Evolutionary conservation across 2,329 filamentous ascomycete genomes (phyloP).

Genomic region (Penicillium nordicum): DNA sequence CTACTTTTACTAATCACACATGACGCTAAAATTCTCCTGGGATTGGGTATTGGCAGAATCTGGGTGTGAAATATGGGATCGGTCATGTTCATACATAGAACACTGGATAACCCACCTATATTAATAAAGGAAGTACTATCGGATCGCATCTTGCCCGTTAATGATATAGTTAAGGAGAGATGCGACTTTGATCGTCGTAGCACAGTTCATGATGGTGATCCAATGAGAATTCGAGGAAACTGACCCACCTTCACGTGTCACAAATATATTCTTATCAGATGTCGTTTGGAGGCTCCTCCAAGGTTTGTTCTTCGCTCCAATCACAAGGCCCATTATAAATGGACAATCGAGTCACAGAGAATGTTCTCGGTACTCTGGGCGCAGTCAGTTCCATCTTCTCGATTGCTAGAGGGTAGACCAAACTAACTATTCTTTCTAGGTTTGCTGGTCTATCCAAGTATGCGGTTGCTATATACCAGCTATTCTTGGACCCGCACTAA

Average conservation of each 20-base stretch:
- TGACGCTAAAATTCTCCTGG: not conserved
- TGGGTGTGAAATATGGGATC: not conserved
- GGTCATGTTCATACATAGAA: not conserved
- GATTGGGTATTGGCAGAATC: not conserved
- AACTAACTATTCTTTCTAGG: conserved; percentile 22
- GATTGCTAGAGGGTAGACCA: not conserved
- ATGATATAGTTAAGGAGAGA: too few species aligned
- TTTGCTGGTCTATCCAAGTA: conserved; percentile 66
- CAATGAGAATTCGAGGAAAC: not conserved
- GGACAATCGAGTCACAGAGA: conserved; percentile 29
- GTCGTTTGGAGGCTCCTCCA: not conserved
- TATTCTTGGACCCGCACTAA: not conserved
- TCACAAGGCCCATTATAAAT: conserved; percentile 8
- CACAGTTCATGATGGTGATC: not conserved
- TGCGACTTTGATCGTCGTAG: not conserved
- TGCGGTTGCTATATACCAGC: not conserved
- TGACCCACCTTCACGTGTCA: not conserved
- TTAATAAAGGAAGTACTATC: not conserved
- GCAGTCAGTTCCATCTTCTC: conserved; percentile 19
- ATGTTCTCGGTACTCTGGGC: conserved; percentile 31
- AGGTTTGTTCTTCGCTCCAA: not conserved
- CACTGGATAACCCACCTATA: not conserved
- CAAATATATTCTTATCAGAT: not conserved
- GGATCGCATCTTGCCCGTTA: not conserved
- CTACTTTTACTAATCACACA: not conserved